A percentile compares a stretch with the other conserved stretches of the same genome.
Conservation (phyloP, 257 asterid genomes). For the Solanum acaule region DNA sequence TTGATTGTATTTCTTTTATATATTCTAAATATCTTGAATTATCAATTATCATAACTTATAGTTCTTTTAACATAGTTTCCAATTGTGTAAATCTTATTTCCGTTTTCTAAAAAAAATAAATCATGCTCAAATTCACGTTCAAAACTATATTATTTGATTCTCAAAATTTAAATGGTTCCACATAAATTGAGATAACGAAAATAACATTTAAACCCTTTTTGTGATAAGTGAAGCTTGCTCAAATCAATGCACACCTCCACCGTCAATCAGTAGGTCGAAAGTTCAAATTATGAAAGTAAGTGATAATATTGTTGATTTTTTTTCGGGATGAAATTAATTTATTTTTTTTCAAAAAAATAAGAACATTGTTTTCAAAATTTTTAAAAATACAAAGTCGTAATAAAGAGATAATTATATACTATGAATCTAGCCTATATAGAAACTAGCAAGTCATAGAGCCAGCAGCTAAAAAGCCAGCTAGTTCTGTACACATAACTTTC, state of each 20-base stretch:
- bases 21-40: neutral
- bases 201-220: neutral
- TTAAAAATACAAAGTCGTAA: neutral
- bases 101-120: too few species aligned
- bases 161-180: rapidly evolving
- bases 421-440: neutral
- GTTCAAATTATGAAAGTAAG: neutral
- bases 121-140: neutral
- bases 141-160: neutral
- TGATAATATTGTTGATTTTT: neutral
- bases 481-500: neutral
- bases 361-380: neutral
- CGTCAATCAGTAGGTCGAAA: neutral
- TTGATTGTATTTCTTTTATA: neutral
- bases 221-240: neutral
- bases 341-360: neutral
- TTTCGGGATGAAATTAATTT: neutral
- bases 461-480: neutral
- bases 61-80: neutral
- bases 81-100: neutral
- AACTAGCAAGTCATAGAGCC: neutral
- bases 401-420: neutral
- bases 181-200: neutral
- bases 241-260: neutral
- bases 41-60: neutral